phyloP scores from a whole-genome alignment of 2,329 filamentous ascomycete genomes.

The Penicillium sp. region DNA sequence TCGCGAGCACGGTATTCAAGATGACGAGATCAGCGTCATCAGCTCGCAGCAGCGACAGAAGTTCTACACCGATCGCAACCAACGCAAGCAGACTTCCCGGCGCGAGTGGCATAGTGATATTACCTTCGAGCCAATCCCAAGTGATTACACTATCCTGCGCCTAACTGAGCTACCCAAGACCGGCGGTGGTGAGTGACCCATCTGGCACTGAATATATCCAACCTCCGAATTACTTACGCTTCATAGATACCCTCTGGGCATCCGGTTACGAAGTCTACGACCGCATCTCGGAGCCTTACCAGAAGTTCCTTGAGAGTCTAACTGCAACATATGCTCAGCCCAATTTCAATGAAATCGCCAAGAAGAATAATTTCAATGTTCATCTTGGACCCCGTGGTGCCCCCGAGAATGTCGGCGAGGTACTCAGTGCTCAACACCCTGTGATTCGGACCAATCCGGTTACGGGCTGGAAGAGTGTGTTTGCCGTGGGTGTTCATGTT shows the following conservation, averaged over 20 bases:
- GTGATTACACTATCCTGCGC: conserved; percentile 50
- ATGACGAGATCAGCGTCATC: conserved; percentile 53
- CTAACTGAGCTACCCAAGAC: conserved; percentile 44
- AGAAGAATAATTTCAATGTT: conserved; percentile 31
- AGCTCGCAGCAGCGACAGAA: conserved; percentile 43
- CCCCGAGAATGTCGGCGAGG: conserved; percentile 57
- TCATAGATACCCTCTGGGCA: conserved; percentile 45
- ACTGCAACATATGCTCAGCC: conserved; percentile 38
- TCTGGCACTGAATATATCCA: background rate
- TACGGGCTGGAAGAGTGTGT: conserved; percentile 42
- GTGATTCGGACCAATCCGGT: conserved; percentile 55
- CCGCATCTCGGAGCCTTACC: conserved; percentile 40
- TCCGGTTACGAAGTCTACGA: conserved; percentile 46
- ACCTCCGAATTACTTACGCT: background rate
- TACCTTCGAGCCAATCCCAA: conserved; percentile 49
- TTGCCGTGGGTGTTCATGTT: conserved; percentile 29
- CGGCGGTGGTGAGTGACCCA: conserved; percentile 36
- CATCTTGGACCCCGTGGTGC: conserved; percentile 45
- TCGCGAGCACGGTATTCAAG: conserved; percentile 47
- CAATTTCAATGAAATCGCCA: conserved; percentile 31
- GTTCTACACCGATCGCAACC: conserved; percentile 38
- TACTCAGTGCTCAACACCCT: conserved; percentile 49
- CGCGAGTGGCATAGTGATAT: conserved; percentile 52
- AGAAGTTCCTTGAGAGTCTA: conserved; percentile 41
- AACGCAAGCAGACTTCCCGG: conserved; percentile 30